These are phyloP conservation scores for Exophiala oligosperma DNA, from an alignment of 2,329 filamentous ascomycete species.

Conservation along the genomic window DNA sequence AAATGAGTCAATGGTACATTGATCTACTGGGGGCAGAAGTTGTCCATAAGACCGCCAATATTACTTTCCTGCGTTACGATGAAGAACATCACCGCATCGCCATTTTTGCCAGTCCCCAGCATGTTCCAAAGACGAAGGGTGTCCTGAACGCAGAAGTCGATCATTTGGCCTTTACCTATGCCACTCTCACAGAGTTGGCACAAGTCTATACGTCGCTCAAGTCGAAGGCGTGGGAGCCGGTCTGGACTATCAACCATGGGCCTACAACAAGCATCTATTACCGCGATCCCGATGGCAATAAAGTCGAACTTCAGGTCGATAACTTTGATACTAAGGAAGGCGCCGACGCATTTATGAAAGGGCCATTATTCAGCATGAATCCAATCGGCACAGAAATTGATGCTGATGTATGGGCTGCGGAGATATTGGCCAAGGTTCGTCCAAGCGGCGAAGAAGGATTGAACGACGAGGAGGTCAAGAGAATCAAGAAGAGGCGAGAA, in stretches of 20 bases:
- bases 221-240: conserved; percentile 34
- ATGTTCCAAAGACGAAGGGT: conserved; percentile 20
- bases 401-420: not conserved
- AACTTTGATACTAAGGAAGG: conserved; percentile 33
- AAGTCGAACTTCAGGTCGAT: conserved; percentile 49
- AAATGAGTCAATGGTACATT: too few relatives aligned
- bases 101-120: conserved; percentile 33
- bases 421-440: conserved; percentile 2
- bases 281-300: conserved; percentile 50
- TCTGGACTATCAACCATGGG: conserved; percentile 51
- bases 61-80: conserved; percentile 6
- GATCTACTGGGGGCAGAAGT: too few relatives aligned
- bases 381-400: conserved; percentile 5
- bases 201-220: conserved; percentile 34
- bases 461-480: not conserved
- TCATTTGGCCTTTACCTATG: conserved; percentile 46
- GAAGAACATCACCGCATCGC: conserved; percentile 43
- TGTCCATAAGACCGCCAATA: too few relatives aligned
- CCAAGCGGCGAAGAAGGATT: not conserved
- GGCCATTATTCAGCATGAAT: not conserved
- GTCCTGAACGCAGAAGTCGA: conserved; percentile 25
- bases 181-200: conserved; percentile 37
- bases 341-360: conserved; percentile 1
- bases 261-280: conserved; percentile 51
- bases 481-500: not conserved